Evolutionary conservation across 2,329 filamentous ascomycete species (phyloP).

Genomic region (Septoria petroselini): DNA sequence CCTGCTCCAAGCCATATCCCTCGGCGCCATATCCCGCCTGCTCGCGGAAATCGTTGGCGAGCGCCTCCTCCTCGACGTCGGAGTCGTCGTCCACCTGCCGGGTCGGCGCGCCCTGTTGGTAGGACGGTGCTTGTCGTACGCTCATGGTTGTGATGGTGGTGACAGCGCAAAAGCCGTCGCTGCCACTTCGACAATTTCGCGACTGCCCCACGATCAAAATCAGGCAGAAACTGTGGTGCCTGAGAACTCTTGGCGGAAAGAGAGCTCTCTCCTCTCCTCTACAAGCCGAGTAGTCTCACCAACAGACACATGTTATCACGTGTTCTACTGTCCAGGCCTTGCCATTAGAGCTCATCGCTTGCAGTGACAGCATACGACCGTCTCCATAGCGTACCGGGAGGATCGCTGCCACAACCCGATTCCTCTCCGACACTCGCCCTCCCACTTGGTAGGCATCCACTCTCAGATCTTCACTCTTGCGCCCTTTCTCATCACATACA

Average conservation of each 20-base stretch:
- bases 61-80: constrained; percentile 91
- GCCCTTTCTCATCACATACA: background rate
- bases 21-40: constrained; percentile 87
- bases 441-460: background rate
- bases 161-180: background rate
- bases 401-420: too few relatives aligned
- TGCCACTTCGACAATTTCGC: constrained; percentile 15
- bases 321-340: too few relatives aligned
- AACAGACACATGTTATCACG: too few relatives aligned
- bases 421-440: background rate
- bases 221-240: background rate
- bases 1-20: constrained; percentile 66
- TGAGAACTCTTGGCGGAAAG: constrained; percentile 3
- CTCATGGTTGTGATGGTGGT: constrained; percentile 35
- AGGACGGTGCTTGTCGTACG: constrained; percentile 40
- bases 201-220: constrained; percentile 13
- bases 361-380: too few relatives aligned
- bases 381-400: too few relatives aligned
- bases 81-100: constrained; percentile 56
- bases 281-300: too few relatives aligned
- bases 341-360: too few relatives aligned
- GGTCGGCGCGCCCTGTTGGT: constrained; percentile 43
- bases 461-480: background rate
- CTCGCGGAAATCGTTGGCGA: constrained; percentile 93
- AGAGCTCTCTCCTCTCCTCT: too few relatives aligned